phyloP scores from a whole-genome alignment of 1,139 yeast species.

The Hansenula lynferdii region DNA sequence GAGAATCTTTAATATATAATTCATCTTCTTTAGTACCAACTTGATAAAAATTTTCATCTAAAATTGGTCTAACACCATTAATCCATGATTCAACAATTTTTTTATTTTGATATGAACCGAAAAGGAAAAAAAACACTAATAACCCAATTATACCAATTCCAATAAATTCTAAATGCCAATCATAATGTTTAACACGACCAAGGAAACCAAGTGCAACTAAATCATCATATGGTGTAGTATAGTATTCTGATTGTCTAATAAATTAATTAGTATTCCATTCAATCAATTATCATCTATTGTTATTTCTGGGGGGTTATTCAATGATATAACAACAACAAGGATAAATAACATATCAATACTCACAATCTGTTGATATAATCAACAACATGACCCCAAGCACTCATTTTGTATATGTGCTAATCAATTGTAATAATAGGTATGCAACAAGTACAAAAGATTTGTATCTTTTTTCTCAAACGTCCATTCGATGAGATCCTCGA shows the following conservation, averaged over 20 bases:
- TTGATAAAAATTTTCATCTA: constrained; percentile 69
- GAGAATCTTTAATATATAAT: constrained; percentile 59
- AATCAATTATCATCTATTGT: no score
- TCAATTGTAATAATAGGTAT: not conserved
- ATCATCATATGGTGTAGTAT: constrained; percentile 44
- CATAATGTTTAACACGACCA: constrained; percentile 43
- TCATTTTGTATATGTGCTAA: not conserved
- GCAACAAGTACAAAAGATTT: not conserved
- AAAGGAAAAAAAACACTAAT: constrained; percentile 39
- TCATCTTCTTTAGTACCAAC: constrained; percentile 58
- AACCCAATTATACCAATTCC: constrained; percentile 46
- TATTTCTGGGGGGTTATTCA: not conserved
- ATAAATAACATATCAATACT: not conserved
- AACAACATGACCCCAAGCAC: constrained; percentile 25
- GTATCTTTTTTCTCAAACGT: not conserved
- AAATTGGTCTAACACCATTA: constrained; percentile 38
- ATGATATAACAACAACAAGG: not conserved
- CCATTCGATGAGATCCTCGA: not conserved
- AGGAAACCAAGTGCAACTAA: constrained; percentile 43
- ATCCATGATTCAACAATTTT: constrained; percentile 49
- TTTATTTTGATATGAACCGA: constrained; percentile 59
- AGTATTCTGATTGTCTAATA: constrained; percentile 28
- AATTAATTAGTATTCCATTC: no score
- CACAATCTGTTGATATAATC: constrained; percentile 23
- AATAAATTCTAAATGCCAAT: constrained; percentile 72